phyloP scores from a whole-genome alignment of 805 yeast species.

The Lachancea sp. region DNA sequence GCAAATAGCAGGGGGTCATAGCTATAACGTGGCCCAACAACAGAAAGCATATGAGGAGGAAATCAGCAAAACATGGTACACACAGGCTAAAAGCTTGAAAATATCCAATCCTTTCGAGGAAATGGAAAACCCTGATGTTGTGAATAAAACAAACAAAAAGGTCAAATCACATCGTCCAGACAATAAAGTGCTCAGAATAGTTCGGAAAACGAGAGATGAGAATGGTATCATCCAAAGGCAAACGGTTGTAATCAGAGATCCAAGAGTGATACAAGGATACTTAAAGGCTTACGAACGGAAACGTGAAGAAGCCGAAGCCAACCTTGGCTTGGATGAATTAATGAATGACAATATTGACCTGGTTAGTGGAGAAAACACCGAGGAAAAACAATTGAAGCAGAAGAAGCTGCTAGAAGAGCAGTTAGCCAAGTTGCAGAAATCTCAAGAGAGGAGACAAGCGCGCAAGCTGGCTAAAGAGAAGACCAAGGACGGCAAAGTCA shows the following conservation, averaged over 20 bases:
- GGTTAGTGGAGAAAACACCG: constrained; percentile 71
- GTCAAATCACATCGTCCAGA: constrained; percentile 25
- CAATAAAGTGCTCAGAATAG: constrained; percentile 50
- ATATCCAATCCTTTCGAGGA: constrained; percentile 35
- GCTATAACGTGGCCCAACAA: constrained; percentile 75
- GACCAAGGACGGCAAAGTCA: constrained; percentile 21
- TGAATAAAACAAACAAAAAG: constrained; percentile 31
- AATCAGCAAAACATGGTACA: constrained; percentile 81
- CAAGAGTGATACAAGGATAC: constrained; percentile 80
- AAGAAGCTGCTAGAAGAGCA: constrained; percentile 75
- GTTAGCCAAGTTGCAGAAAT: constrained; percentile 73
- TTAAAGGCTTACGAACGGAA: constrained; percentile 57
- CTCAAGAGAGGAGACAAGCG: constrained; percentile 59
- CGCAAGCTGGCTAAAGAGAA: constrained; percentile 46
- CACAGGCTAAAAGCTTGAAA: constrained; percentile 60
- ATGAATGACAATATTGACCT: constrained; percentile 25
- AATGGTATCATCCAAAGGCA: constrained; percentile 82
- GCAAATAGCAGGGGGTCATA: constrained; percentile 53
- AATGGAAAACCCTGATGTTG: constrained; percentile 32
- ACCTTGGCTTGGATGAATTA: constrained; percentile 50
- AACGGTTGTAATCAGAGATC: constrained; percentile 73
- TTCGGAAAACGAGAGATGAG: constrained; percentile 73
- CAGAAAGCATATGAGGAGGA: constrained; percentile 91
- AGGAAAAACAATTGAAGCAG: constrained; percentile 71
- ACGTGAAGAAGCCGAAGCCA: constrained; percentile 57